Conservation (phyloP, 768 basidiomycete genomes). For the Bullera alba region DNA sequence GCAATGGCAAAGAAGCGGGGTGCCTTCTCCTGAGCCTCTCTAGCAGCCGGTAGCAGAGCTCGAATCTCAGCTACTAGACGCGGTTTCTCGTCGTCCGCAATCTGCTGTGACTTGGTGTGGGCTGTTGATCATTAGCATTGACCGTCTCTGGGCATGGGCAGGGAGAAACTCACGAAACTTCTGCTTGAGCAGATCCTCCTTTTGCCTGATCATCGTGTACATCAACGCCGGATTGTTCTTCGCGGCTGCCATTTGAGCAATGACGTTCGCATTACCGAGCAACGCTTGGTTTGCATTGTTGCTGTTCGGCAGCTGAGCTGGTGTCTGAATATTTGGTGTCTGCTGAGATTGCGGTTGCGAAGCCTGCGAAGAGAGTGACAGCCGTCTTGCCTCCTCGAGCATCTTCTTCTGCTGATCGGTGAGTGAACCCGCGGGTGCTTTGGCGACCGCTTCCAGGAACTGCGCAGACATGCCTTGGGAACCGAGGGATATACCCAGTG, state of each 20-base stretch:
- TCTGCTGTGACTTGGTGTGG: too few species aligned
- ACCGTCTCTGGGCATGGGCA: too few species aligned
- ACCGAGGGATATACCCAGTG: neutral
- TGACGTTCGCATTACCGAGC: neutral
- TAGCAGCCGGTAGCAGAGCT: constrained; percentile 3
- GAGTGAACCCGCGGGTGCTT: neutral
- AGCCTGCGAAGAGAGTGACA: neutral
- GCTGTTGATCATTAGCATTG: too few species aligned
- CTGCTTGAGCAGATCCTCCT: constrained; percentile 8
- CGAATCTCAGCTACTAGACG: constrained; percentile 3
- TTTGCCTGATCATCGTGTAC: constrained; percentile 7
- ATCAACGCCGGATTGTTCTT: constrained; percentile 7
- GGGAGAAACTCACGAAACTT: constrained; percentile 21
- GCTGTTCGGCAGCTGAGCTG: neutral
- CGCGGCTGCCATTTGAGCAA: constrained; percentile 1
- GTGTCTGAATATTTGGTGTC: neutral
- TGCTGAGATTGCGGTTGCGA: neutral
- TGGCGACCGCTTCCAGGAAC: constrained; percentile 13
- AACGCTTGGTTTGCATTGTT: neutral
- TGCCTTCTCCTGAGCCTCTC: constrained; percentile 6
- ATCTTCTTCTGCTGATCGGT: constrained; percentile 17
- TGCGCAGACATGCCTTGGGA: constrained; percentile 9
- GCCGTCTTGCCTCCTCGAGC: constrained; percentile 7
- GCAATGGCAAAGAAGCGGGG: constrained; percentile 4
- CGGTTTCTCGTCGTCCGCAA: constrained; percentile 1